Evolutionary conservation across 2,329 filamentous ascomycete genomes (phyloP), one percentile per base, ranked within the genome.

Genomic region (Neonectria magnoliae): DNA sequence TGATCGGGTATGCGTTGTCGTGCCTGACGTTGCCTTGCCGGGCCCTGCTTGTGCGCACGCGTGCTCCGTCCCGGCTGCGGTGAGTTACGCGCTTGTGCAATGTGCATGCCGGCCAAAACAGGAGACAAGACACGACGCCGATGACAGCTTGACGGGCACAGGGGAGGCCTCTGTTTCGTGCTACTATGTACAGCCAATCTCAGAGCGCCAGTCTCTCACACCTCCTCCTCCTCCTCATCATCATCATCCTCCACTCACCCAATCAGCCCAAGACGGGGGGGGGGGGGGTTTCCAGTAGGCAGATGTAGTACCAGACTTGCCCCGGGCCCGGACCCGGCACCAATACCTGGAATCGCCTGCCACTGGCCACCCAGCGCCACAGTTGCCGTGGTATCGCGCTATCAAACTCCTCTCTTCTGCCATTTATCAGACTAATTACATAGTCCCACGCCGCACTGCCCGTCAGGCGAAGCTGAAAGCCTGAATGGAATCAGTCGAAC

Each of bases 111-210:
- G n/a, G 25, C 25, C 25, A 50, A 29, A 27, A 29, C 45, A 50
- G 16, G 25, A 29, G 25, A 16, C 33, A 36, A 36, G 25, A 50
- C 45, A 51, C 47, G 29, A 33, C 47, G 14, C 16, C 47, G 5
- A 33, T 51, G 38, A 42, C 38, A 42, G 38, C 38, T 42, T 20
- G 38, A 42, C 38, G 44, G n/a, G 20, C 11, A 33, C 29, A 13
- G 6, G 5, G 47, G 47, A 52, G 48, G 57, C 57, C 55, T 57
- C 54, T 25, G 31, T 38, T 27, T 45, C 22, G 22, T 18, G 20
- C 33, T 45, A n/a, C n/a, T n/a, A n/a, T n/a, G n/a, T n/a, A 25
- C 25, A 27, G 45, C 45, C 55, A 57, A 50, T 57, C 44, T 41
- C 20, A 4, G n/a, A 5, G 29, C 20, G 20, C 18, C 44, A 36